phyloP scores from a whole-genome alignment of 2,329 filamentous ascomycete species.

The Fusarium zealandicum region DNA sequence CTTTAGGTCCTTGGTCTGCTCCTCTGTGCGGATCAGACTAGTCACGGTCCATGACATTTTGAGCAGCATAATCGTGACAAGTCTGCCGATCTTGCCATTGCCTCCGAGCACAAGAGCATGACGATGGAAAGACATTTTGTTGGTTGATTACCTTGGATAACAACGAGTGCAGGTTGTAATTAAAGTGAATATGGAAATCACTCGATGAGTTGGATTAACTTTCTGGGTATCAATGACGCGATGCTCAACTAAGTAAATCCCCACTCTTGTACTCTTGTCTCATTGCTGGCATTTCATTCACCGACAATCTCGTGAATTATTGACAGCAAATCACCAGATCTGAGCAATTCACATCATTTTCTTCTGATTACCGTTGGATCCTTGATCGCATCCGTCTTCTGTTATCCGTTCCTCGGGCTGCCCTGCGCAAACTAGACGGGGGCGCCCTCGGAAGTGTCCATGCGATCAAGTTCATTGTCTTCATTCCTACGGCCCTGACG shows the following conservation, averaged over 20 bases:
- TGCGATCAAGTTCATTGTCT: background rate
- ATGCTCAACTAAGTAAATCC: conserved; percentile 12
- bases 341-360: no score
- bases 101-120: conserved; percentile 75
- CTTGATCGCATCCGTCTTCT: background rate
- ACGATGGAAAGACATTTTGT: conserved; percentile 28
- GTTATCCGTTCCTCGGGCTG: background rate
- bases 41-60: conserved; percentile 74
- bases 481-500: background rate
- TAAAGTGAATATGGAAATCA: no score
- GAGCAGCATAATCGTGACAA: conserved; percentile 75
- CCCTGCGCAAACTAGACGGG: background rate
- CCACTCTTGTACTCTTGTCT: conserved; percentile 15
- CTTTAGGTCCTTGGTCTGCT: conserved; percentile 67
- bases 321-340: background rate
- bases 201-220: conserved; percentile 5
- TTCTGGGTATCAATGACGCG: conserved; percentile 26
- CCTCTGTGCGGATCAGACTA: conserved; percentile 72
- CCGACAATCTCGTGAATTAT: background rate
- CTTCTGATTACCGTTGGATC: no score
- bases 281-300: background rate
- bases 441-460: background rate
- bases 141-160: background rate
- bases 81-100: conserved; percentile 75
- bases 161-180: no score